Conservation (phyloP, 2,329 filamentous ascomycete species). For the Apiospora sp. region DNA sequence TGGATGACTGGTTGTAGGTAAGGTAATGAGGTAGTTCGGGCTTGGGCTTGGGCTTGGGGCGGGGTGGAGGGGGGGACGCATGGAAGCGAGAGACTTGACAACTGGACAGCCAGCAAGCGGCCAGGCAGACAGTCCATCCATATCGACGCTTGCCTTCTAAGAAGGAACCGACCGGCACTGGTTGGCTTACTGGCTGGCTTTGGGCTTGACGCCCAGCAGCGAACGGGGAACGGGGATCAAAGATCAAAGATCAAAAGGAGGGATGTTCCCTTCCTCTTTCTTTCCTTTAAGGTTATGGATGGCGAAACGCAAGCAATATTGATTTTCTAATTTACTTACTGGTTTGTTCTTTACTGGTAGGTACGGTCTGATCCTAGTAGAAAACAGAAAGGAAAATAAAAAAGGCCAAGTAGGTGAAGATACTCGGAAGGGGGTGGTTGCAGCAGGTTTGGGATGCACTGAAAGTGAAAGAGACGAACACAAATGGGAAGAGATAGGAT, state of each 20-base stretch:
- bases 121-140: not conserved
- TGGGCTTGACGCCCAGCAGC: conserved; percentile 6
- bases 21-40: not conserved
- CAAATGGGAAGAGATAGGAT: conserved; percentile 16
- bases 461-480: conserved; percentile 10
- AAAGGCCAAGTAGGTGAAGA: not conserved
- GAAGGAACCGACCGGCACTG: not conserved
- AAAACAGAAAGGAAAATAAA: not conserved
- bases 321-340: not conserved
- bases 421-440: conserved; percentile 2
- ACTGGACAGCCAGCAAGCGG: conserved; percentile 1
- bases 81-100: conserved; percentile 17
- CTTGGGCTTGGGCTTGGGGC: not conserved
- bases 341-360: not conserved
- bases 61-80: conserved; percentile 11
- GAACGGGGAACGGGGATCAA: conserved; percentile 8
- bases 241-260: not conserved
- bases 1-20: not conserved
- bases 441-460: conserved; percentile 1
- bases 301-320: not conserved
- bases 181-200: conserved; percentile 1
- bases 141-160: not conserved
- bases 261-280: not conserved
- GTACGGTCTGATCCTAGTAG: not conserved
- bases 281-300: not conserved